Conservation (phyloP, 2,329 filamentous ascomycete genomes). For the Apiospora koreana region DNA sequence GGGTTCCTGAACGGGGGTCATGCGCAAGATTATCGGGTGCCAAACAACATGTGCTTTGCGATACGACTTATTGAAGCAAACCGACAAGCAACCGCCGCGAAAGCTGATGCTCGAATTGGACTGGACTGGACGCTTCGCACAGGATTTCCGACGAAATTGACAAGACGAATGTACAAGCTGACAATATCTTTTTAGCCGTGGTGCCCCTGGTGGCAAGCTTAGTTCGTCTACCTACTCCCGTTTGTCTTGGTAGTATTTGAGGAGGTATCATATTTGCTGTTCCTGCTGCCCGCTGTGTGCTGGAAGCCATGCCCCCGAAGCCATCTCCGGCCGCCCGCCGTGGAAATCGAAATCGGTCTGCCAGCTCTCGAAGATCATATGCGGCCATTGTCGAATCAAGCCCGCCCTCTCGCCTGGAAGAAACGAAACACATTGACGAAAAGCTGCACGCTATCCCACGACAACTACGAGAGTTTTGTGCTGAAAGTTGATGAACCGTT, state of each 20-base stretch:
- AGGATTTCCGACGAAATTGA: background rate
- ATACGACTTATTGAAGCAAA: background rate
- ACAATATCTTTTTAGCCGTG: conserved; percentile 57
- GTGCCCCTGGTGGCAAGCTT: conserved; percentile 62
- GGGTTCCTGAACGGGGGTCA: background rate
- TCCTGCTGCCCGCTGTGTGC: background rate
- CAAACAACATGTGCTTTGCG: background rate
- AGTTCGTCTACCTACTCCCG: background rate
- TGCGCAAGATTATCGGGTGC: background rate
- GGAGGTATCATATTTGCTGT: background rate
- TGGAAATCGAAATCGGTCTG: background rate
- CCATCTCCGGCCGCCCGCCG: no score
- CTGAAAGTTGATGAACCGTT: background rate
- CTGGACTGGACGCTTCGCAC: background rate
- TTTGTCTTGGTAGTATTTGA: background rate
- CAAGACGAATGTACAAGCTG: background rate
- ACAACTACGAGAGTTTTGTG: background rate
- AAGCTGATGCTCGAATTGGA: background rate
- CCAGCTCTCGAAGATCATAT: background rate
- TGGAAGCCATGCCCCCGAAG: background rate
- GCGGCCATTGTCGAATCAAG: background rate
- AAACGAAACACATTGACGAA: background rate
- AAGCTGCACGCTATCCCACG: background rate
- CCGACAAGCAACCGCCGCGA: background rate
- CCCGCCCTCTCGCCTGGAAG: background rate